Percentiles rank a stretch among this genome's conserved stretches.
phyloP scores from a whole-genome alignment of 768 basidiomycete genomes.

The Xerocomus spinulosus region DNA sequence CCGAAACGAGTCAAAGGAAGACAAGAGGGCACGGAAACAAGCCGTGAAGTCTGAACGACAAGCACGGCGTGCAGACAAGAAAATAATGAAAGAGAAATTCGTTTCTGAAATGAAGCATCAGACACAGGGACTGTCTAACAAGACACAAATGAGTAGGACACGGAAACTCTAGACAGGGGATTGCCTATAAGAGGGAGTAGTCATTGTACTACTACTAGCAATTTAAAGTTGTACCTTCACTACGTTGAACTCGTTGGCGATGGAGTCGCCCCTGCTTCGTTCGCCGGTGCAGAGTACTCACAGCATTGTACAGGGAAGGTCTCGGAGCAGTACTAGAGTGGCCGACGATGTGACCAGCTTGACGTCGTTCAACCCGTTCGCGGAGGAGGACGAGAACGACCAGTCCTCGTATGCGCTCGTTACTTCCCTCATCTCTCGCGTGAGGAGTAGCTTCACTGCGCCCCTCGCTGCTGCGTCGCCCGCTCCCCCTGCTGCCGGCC shows the following conservation, averaged over 20 bases:
- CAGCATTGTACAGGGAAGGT: conserved; percentile 48
- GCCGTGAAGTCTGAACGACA: conserved; percentile 66
- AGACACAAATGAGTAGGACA: conserved; percentile 30
- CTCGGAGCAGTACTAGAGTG: conserved; percentile 56
- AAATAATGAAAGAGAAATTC: conserved; percentile 59
- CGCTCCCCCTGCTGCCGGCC: conserved; percentile 32
- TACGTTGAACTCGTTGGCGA: conserved; percentile 8
- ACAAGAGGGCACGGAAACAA: conserved; percentile 67
- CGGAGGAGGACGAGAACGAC: conserved; percentile 90
- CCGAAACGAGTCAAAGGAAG: conserved; percentile 72
- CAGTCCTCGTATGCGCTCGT: conserved; percentile 83
- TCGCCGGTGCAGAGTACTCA: conserved; percentile 28
- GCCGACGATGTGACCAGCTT: conserved; percentile 63
- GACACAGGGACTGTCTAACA: conserved; percentile 43
- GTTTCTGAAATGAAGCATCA: conserved; percentile 59
- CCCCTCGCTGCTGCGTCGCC: conserved; percentile 54
- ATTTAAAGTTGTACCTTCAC: neutral
- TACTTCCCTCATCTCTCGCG: conserved; percentile 71
- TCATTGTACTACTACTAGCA: no score
- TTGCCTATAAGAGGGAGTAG: conserved; percentile 12
- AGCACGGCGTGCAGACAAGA: conserved; percentile 62
- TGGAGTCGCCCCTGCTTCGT: conserved; percentile 33
- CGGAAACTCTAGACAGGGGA: conserved; percentile 19
- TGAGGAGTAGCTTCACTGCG: conserved; percentile 74
- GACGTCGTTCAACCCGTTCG: conserved; percentile 88